Evolutionary conservation across 352 stramenopile species (phyloP).

Genomic region (Globisporangium yorkense): DNA sequence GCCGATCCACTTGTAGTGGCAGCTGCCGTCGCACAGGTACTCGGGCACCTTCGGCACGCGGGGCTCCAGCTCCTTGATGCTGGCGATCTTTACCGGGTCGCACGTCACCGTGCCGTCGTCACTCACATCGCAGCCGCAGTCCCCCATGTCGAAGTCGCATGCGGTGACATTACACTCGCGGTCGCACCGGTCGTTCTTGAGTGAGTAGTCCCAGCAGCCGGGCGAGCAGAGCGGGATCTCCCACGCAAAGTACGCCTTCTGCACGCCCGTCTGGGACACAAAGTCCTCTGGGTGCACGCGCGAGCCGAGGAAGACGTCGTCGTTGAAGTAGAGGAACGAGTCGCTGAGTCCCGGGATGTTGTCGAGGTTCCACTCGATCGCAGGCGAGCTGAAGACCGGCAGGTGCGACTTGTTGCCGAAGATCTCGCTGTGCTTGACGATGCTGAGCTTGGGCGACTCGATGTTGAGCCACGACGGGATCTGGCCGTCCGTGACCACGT

Average conservation of each 20-base stretch:
- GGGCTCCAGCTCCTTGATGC: conserved; percentile 44
- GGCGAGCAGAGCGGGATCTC: conserved; percentile 87
- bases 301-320: conserved; percentile 93
- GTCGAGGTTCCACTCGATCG: conserved; percentile 93
- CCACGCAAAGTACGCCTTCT: conserved; percentile 93
- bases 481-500: conserved; percentile 93
- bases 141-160: conserved; percentile 92
- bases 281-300: conserved; percentile 90
- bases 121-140: conserved; percentile 85
- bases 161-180: conserved; percentile 80
- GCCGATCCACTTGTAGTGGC: conserved; percentile 76
- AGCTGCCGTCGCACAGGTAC: conserved; percentile 66
- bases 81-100: conserved; percentile 53
- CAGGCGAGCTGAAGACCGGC: conserved; percentile 91
- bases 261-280: conserved; percentile 73
- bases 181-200: conserved; percentile 88
- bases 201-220: conserved; percentile 63
- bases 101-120: conserved; percentile 39
- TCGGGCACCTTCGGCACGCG: conserved; percentile 38
- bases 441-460: conserved; percentile 62
- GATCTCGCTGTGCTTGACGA: conserved; percentile 90
- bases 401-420: conserved; percentile 87
- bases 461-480: conserved; percentile 92
- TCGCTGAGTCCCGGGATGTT: conserved; percentile 89
- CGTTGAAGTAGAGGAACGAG: conserved; percentile 96